Conservation (phyloP, 805 yeast species). For the Candida saitoana region DNA sequence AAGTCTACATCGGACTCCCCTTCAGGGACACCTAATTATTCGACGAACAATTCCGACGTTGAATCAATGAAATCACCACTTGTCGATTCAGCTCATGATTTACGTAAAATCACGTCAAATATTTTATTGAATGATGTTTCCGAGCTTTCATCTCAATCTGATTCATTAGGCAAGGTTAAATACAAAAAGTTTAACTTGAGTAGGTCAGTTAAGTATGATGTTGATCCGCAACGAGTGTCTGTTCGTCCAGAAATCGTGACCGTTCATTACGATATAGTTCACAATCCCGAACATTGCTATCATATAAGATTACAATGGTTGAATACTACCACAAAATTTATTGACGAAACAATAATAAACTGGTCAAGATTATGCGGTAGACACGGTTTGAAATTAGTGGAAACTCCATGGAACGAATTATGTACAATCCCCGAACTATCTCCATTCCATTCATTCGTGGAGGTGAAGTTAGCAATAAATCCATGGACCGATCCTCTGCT, state of each 20-base stretch:
- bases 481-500: conserved; percentile 69
- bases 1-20: conserved; percentile 1
- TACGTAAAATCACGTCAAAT: conserved; percentile 17
- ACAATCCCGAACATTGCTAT: conserved; percentile 91
- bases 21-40: conserved; percentile 8
- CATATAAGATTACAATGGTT: conserved; percentile 92
- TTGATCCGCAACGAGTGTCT: conserved; percentile 70
- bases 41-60: conserved; percentile 24
- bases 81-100: conserved; percentile 17
- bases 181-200: conserved; percentile 54
- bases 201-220: conserved; percentile 61
- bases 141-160: conserved; percentile 23
- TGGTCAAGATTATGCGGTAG: conserved; percentile 84
- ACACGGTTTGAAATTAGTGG: conserved; percentile 74
- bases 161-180: conserved; percentile 18
- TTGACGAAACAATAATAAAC: conserved; percentile 30
- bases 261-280: conserved; percentile 88
- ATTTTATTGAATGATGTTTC: conserved; percentile 10
- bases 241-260: conserved; percentile 72
- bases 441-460: conserved; percentile 86
- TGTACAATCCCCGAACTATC: conserved; percentile 70
- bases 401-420: conserved; percentile 87
- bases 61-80: conserved; percentile 28
- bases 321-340: conserved; percentile 72
- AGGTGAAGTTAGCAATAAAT: conserved; percentile 58